Base-by-base conservation (phyloP, 1,139 yeast species). In the Candida tropicalis region DNA sequence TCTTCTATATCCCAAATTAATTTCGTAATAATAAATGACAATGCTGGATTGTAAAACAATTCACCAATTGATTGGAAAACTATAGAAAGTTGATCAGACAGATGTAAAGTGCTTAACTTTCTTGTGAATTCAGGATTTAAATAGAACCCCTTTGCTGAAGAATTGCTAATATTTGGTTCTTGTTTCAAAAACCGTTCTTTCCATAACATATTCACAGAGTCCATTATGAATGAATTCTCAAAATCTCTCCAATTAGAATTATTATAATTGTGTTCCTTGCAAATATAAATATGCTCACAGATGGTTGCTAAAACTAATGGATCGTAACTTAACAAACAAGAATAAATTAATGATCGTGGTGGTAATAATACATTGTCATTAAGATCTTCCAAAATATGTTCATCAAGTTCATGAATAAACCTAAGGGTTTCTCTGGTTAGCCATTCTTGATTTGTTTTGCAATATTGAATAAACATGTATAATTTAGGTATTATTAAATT, bases 171-270 rank as follows among this genome's bases (percentile, higher is more conserved):
- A 1, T 46, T 43, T 2, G 44, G 43, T 26, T 54, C 60, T 29
- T 51, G 49, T 13, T 52, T 44, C 38, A 70, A 54, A 10, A 60
- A 58, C 54, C 70, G 75, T 48, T 82, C 82, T 51, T 87, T 66
- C 91, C 91, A 85, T 0, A 82, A 48, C 25, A 77, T 68, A 47
- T 84, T 84, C 40, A 86, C 72, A 6, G 78, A 54, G 55, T 84
- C 90, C 70, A 81, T 70, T 7, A 83, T 76, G 46, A 74, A 77
- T 0, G 78, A 64, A 44, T 82, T 81, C 42, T 79, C 82, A 5
- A 75, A 42, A n/a, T 53, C 51, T 35, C 73, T 70, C 23, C 60
- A 53, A 10, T 58, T 53, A 1, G 27, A 17, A n/a, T 44, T 47
- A 4, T 53, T 31, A 43, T 62, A 57, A 2, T 46, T 41, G 39